Percentiles rank a stretch among this genome's conserved stretches.
phyloP scores from a whole-genome alignment of 1,284 basidiomycete genomes.

The Sphaerobolus stellatus region DNA sequence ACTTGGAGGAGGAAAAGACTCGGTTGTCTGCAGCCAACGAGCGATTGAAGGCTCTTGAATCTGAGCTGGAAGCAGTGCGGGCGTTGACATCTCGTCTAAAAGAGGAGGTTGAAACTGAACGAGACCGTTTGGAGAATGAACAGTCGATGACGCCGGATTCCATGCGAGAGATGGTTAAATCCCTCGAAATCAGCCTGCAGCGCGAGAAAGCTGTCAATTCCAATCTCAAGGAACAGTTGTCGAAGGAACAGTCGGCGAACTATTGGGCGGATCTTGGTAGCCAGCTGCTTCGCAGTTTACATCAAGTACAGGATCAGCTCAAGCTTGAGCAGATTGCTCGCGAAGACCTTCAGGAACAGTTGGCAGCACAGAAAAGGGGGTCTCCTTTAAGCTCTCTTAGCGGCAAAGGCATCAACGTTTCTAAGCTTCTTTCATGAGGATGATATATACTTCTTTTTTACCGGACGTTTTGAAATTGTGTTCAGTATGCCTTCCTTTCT shows the following conservation, averaged over 20 bases:
- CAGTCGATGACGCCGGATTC: background rate
- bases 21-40: background rate
- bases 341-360: background rate
- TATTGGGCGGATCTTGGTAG: slow-evolving; percentile 5
- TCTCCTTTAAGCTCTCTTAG: background rate
- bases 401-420: background rate
- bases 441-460: background rate
- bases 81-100: background rate
- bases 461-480: background rate
- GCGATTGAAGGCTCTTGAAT: background rate
- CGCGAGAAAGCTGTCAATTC: background rate
- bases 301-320: slow-evolving; percentile 2
- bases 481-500: background rate
- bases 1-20: background rate
- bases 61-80: background rate
- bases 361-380: background rate
- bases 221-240: background rate
- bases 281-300: slow-evolving; percentile 4
- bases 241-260: background rate
- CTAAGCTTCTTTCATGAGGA: background rate
- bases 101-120: background rate
- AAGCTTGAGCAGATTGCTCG: background rate
- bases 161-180: background rate
- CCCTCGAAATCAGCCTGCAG: background rate
- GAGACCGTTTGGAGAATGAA: background rate